Evolutionary conservation across 257 asterid species (phyloP).

Genomic region (Solanum phureja): DNA sequence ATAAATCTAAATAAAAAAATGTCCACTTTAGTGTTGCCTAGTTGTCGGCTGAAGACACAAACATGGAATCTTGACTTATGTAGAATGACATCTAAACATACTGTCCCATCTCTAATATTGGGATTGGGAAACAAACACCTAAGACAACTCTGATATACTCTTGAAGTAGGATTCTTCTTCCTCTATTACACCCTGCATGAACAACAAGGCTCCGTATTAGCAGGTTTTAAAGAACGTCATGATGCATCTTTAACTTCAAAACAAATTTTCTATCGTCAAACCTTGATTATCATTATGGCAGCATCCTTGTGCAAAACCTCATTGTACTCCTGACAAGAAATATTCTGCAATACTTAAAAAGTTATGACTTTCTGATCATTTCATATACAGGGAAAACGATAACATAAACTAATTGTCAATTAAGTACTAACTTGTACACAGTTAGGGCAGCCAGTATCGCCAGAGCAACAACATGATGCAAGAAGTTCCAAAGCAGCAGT

Average conservation of each 20-base stretch:
- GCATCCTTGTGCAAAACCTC: conserved; percentile 93
- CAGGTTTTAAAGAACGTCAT: neutral
- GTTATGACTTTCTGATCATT: neutral
- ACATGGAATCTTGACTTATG: neutral
- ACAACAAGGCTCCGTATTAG: neutral
- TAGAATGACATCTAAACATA: neutral
- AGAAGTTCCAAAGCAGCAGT: conserved; percentile 79
- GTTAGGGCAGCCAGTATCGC: conserved; percentile 81
- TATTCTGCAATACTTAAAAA: conserved; percentile 28
- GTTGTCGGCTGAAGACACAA: neutral
- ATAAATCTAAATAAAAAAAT: neutral
- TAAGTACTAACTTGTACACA: conserved; percentile 63
- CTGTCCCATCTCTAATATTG: neutral
- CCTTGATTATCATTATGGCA: conserved; percentile 81
- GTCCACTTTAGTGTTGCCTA: neutral
- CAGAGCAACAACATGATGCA: conserved; percentile 67
- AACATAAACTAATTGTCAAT: neutral
- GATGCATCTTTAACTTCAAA: neutral
- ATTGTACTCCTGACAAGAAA: conserved; percentile 65
- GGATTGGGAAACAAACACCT: neutral
- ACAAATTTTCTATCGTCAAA: conserved; percentile 7
- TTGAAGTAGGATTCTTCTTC: conserved; percentile 33
- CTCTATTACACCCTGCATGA: conserved; percentile 57
- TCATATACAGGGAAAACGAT: neutral
- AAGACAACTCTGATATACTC: conserved; percentile 2